These are phyloP conservation scores for Boletus reticuloceps DNA, from an alignment of 768 basidiomycete genomes.

Conservation along the genomic window DNA sequence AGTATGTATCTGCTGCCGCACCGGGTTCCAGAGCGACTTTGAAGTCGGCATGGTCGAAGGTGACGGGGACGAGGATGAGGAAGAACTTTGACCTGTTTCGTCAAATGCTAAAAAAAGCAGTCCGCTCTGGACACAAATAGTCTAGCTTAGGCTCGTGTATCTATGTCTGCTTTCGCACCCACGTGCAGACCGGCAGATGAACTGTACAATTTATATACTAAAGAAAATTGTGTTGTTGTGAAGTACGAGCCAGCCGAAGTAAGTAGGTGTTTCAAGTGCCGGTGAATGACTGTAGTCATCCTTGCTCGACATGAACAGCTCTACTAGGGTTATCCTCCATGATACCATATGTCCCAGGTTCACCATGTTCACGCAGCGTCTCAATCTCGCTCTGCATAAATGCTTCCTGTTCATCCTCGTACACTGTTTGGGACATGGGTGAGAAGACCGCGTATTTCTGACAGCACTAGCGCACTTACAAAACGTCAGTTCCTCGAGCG, in stretches of 20 bases:
- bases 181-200: no score
- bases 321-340: not conserved
- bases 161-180: no score
- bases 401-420: not conserved
- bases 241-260: no score
- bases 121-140: no score
- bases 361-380: not conserved
- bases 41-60: constrained; percentile 81
- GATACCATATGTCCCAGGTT: not conserved
- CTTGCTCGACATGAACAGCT: no score
- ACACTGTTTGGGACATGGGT: not conserved
- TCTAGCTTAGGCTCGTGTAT: no score
- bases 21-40: constrained; percentile 86
- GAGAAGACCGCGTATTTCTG: not conserved
- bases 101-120: no score
- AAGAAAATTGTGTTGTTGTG: no score
- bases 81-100: no score
- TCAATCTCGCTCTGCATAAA: not conserved
- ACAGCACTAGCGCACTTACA: constrained; percentile 7
- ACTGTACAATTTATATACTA: no score
- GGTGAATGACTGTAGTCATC: not conserved
- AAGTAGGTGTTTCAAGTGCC: no score
- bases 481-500: constrained; percentile 2
- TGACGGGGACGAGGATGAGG: constrained; percentile 42
- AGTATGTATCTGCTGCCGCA: constrained; percentile 89